These are phyloP conservation scores for Sicyos baderoa DNA, from an alignment of 306 rosid genomes.

Conservation along the genomic window DNA sequence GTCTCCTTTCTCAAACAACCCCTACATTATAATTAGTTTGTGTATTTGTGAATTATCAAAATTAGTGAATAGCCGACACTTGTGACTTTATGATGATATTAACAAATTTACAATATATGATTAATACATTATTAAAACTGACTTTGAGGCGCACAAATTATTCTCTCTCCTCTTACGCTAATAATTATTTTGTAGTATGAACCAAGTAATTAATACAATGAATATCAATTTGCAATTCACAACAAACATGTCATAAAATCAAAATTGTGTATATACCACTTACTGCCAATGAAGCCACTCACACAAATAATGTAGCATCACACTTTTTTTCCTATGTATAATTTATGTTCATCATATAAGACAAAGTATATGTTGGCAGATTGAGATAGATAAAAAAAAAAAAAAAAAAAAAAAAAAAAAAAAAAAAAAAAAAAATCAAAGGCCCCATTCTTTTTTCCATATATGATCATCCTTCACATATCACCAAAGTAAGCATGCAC, in stretches of 20 bases:
- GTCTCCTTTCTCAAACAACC: too few species aligned
- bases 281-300: background rate
- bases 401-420: too few species aligned
- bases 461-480: constrained; percentile 15
- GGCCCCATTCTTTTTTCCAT: background rate
- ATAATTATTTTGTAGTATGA: too few species aligned
- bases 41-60: background rate
- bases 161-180: too few species aligned
- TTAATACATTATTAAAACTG: too few species aligned
- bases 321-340: background rate
- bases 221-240: background rate
- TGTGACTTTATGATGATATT: background rate
- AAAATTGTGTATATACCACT: background rate
- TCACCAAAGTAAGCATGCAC: constrained; percentile 2
- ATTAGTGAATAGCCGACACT: background rate
- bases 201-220: too few species aligned
- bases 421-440: too few species aligned
- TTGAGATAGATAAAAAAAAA: constrained; percentile 14
- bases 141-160: too few species aligned
- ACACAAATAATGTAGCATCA: background rate
- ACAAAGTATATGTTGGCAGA: background rate
- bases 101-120: background rate
- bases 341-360: background rate
- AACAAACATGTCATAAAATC: background rate
- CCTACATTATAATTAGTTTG: too few species aligned